phyloP scores from a whole-genome alignment of 2,329 filamentous ascomycete genomes.

The Arthrobotrys conoides region DNA sequence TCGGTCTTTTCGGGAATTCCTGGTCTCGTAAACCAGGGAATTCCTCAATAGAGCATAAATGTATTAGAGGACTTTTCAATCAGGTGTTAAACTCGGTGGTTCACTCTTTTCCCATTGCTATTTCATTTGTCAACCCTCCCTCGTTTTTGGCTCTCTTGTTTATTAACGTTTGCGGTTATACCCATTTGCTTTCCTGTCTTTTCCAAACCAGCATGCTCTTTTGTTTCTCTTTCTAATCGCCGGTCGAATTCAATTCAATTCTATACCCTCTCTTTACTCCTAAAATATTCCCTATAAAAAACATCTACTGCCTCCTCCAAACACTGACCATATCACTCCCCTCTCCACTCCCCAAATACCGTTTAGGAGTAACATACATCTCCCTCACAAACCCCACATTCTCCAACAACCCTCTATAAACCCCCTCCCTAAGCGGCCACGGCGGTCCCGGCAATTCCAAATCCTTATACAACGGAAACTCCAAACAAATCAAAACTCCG shows the following conservation, averaged over 20 bases:
- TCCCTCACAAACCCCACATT: constrained; percentile 64
- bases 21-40: too few species aligned
- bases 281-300: neutral
- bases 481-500: constrained; percentile 67
- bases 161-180: constrained; percentile 27
- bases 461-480: constrained; percentile 68
- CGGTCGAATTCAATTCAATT: constrained; percentile 16
- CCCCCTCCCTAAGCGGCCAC: constrained; percentile 65
- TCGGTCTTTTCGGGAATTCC: constrained; percentile 4
- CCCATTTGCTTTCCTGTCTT: constrained; percentile 30
- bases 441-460: constrained; percentile 66
- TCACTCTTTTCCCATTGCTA: constrained; percentile 1
- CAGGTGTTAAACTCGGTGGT: constrained; percentile 31
- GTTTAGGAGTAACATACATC: constrained; percentile 65
- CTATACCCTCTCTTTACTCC: neutral
- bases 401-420: constrained; percentile 62
- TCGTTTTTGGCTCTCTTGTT: neutral
- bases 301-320: constrained; percentile 62
- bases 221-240: neutral
- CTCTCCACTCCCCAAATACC: constrained; percentile 65
- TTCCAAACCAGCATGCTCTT: neutral
- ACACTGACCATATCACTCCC: constrained; percentile 67
- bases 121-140: neutral
- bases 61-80: constrained; percentile 30
- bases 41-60: constrained; percentile 14